Percentiles rank a stretch among this genome's conserved stretches.
Conservation (phyloP, 2,329 filamentous ascomycete genomes). For the Penicillium rolfsii region DNA sequence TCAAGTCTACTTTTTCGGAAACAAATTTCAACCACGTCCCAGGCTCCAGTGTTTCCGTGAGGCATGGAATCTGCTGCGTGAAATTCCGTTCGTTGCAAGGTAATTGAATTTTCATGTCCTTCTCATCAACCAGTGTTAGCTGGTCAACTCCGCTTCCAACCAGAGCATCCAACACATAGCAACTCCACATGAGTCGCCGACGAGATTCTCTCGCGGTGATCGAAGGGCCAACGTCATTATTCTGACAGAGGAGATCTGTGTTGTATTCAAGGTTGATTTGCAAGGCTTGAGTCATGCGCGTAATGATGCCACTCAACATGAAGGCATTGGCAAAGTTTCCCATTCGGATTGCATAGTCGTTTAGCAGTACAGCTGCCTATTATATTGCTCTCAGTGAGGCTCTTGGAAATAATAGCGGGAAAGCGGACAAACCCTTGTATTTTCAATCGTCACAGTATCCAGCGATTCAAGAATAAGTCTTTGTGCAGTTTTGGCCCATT, state of each 20-base stretch:
- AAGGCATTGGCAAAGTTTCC: conserved; percentile 40
- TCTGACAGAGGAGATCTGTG: conserved; percentile 34
- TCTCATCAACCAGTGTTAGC: conserved; percentile 34
- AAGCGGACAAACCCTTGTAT: conserved; percentile 21
- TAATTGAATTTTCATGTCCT: conserved; percentile 38
- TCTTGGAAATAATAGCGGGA: neutral
- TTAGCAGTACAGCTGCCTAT: conserved; percentile 33
- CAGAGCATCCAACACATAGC: conserved; percentile 36
- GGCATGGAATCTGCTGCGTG: conserved; percentile 31
- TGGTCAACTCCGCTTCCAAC: conserved; percentile 38
- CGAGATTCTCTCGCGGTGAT: conserved; percentile 34
- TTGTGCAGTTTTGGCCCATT: conserved; percentile 26
- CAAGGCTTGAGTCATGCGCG: conserved; percentile 36
- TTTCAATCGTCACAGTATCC: conserved; percentile 29
- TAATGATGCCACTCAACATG: conserved; percentile 37
- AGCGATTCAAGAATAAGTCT: conserved; percentile 26
- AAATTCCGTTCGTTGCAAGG: conserved; percentile 39
- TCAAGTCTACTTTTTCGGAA: conserved; percentile 14
- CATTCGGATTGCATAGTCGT: conserved; percentile 37
- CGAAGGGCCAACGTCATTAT: conserved; percentile 21
- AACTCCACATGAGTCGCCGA: conserved; percentile 38
- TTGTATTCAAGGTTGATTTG: conserved; percentile 40
- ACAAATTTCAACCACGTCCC: conserved; percentile 25
- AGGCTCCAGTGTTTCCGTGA: conserved; percentile 34
- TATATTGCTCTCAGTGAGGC: neutral